A percentile compares a stretch with the other conserved stretches of the same genome.
Conservation (phyloP, 495 filamentous ascomycete species). For the Wilcoxina mikolae region DNA sequence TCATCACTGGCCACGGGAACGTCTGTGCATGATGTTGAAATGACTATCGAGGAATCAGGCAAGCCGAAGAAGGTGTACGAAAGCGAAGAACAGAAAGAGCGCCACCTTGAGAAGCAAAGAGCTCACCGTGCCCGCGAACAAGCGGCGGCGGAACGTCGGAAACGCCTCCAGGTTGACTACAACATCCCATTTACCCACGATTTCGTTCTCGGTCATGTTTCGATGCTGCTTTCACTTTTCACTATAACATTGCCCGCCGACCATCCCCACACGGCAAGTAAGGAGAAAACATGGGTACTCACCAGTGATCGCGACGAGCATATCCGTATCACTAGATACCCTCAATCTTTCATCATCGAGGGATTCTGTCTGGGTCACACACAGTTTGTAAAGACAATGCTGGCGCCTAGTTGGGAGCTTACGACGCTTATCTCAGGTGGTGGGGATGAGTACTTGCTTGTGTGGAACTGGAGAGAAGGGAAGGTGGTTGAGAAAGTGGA, state of each 20-base stretch:
- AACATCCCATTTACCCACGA: conserved; percentile 50
- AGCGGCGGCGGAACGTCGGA: conserved; percentile 20
- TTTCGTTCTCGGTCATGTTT: conserved; percentile 80
- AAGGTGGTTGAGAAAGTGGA: conserved; percentile 39
- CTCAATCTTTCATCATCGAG: conserved; percentile 80
- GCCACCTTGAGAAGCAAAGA: conserved; percentile 8
- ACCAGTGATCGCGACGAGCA: conserved; percentile 94
- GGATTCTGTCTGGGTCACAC: conserved; percentile 73
- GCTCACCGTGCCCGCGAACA: conserved; percentile 8
- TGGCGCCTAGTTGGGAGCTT: conserved; percentile 40
- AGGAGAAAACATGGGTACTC: conserved; percentile 52
- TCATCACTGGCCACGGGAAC: background rate
- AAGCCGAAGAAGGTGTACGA: background rate
- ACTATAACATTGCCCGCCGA: conserved; percentile 25
- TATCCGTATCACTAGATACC: conserved; percentile 74
- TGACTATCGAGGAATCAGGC: conserved; percentile 19
- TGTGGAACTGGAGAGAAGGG: conserved; percentile 66
- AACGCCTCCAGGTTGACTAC: conserved; percentile 31
- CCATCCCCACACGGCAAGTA: conserved; percentile 20
- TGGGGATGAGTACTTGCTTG: conserved; percentile 58
- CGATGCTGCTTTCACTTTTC: conserved; percentile 68
- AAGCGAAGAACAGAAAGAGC: conserved; percentile 12
- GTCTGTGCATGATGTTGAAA: conserved; percentile 24
- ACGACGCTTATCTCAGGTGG: conserved; percentile 67
- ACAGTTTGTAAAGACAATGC: conserved; percentile 64